phyloP scores from a whole-genome alignment of 768 basidiomycete species.

The Lactifluus echinatus region DNA sequence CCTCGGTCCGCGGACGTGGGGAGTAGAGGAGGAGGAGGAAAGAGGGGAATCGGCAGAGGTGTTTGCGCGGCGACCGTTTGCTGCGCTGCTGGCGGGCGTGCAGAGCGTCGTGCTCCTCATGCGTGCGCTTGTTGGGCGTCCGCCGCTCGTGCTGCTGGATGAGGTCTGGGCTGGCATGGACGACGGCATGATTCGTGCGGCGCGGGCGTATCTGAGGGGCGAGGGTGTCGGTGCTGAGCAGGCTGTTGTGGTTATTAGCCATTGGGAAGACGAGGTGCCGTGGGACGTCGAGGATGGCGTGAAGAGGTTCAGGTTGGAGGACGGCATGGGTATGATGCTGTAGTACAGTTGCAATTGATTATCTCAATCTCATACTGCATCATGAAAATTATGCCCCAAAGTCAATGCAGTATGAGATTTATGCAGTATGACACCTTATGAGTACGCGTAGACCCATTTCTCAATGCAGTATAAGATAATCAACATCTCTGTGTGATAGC shows the following conservation, averaged over 20 bases:
- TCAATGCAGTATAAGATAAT: too few relatives aligned
- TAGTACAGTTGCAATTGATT: too few relatives aligned
- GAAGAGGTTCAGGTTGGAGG: constrained; percentile 30
- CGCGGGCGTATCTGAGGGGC: constrained; percentile 50
- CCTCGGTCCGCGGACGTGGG: constrained; percentile 55
- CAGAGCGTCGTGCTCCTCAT: constrained; percentile 79
- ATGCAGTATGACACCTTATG: too few relatives aligned
- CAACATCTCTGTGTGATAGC: too few relatives aligned
- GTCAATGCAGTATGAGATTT: too few relatives aligned
- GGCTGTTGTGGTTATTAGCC: constrained; percentile 78
- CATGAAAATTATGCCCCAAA: too few relatives aligned
- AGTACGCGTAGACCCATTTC: too few relatives aligned
- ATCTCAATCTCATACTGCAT: too few relatives aligned
- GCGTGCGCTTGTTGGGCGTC: constrained; percentile 71
- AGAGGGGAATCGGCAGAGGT: constrained; percentile 22
- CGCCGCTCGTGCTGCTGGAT: constrained; percentile 74
- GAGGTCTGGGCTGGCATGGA: constrained; percentile 96
- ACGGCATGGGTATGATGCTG: constrained; percentile 25
- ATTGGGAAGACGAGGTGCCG: constrained; percentile 89
- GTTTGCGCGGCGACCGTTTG: constrained; percentile 49
- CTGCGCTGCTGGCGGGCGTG: constrained; percentile 58
- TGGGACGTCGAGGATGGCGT: constrained; percentile 57
- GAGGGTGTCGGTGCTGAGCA: constrained; percentile 49
- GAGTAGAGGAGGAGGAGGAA: neutral
- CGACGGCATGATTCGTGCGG: constrained; percentile 59